Percentiles rank a stretch among this genome's conserved stretches.
Conservation (phyloP, 352 stramenopile species). For the Peronosclerospora sorghi region DNA sequence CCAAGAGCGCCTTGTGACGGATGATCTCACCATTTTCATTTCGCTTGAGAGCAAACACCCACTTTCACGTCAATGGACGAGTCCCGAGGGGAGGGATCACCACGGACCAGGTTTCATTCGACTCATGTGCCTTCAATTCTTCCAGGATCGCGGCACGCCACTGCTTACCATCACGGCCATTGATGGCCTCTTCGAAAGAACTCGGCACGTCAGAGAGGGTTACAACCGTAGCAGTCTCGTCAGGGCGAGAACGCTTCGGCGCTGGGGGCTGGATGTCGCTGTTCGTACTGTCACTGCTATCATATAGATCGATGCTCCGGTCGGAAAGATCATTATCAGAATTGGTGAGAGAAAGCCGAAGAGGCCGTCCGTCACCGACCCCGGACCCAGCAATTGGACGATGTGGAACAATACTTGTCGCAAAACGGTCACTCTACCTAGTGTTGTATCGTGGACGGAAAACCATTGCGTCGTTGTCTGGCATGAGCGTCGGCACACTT, state of each 20-base stretch:
- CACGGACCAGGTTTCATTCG: neutral
- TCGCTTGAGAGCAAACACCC: neutral
- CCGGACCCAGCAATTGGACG: too few species aligned
- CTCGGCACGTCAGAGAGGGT: neutral
- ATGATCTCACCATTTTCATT: neutral
- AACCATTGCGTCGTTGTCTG: too few species aligned
- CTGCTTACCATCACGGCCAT: neutral
- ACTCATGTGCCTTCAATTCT: neutral
- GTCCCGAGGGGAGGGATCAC: neutral
- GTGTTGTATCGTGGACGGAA: too few species aligned
- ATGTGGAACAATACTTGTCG: too few species aligned
- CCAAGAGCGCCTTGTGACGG: neutral
- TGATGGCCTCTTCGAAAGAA: neutral
- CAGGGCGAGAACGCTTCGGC: constrained; percentile 2
- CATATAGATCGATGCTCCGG: too few species aligned
- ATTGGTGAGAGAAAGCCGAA: too few species aligned
- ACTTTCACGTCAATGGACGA: neutral
- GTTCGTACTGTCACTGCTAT: too few species aligned
- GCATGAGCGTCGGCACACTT: too few species aligned
- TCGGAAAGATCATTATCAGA: too few species aligned
- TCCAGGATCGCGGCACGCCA: neutral
- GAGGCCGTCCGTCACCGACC: too few species aligned
- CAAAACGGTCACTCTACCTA: too few species aligned
- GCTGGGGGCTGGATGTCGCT: neutral
- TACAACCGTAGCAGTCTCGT: constrained; percentile 1